Percentiles rank a stretch among this genome's conserved stretches.
Conservation (phyloP, 1,284 basidiomycete species). For the Filobasidium uniguttulatum region DNA sequence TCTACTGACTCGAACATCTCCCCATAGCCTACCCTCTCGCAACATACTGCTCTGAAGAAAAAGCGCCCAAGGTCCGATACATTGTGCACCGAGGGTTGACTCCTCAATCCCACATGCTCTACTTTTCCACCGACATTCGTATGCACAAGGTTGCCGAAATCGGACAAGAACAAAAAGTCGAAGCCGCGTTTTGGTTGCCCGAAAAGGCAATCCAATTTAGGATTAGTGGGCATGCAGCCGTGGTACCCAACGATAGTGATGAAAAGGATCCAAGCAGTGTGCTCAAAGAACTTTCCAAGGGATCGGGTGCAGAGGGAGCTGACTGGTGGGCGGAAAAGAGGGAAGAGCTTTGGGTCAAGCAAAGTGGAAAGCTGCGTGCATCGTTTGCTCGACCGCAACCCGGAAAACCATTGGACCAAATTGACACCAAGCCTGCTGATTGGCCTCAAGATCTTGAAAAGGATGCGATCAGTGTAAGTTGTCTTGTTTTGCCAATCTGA, state of each 20-base stretch:
- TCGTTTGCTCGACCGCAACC: slow-evolving; percentile 31
- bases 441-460: slow-evolving; percentile 23
- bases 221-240: slow-evolving; percentile 25
- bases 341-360: slow-evolving; percentile 21
- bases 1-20: not conserved
- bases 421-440: slow-evolving; percentile 20
- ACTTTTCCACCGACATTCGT: slow-evolving; percentile 32
- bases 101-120: slow-evolving; percentile 22
- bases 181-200: slow-evolving; percentile 33
- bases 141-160: slow-evolving; percentile 32
- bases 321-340: slow-evolving; percentile 28
- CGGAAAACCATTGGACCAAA: slow-evolving; percentile 23
- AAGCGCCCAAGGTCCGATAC: slow-evolving; percentile 25
- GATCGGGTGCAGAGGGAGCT: slow-evolving; percentile 1
- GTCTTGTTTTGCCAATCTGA: not conserved
- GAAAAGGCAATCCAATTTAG: slow-evolving; percentile 28
- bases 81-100: slow-evolving; percentile 31
- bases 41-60: not conserved
- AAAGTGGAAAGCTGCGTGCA: slow-evolving; percentile 30
- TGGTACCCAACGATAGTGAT: slow-evolving; percentile 18
- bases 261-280: not conserved
- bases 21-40: slow-evolving; percentile 6
- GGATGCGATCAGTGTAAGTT: slow-evolving; percentile 8
- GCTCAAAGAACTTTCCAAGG: not conserved
- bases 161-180: slow-evolving; percentile 18